Conservation (phyloP, 805 yeast species). For the Ogataea corticis region DNA sequence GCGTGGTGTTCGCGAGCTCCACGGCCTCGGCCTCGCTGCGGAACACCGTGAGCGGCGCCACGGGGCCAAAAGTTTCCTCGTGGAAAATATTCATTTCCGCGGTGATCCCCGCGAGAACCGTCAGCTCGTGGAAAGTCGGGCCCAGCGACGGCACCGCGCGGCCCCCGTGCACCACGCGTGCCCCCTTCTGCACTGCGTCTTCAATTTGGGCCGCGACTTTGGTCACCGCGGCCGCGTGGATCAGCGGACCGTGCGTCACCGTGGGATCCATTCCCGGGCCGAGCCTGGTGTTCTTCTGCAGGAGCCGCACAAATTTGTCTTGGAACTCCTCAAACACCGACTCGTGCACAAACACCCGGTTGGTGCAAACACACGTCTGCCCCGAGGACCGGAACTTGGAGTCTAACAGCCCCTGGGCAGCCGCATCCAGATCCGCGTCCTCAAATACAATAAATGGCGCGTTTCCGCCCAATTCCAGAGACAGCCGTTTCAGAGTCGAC, state of each 20-base stretch:
- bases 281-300: constrained; percentile 44
- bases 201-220: constrained; percentile 60
- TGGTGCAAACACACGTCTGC: constrained; percentile 80
- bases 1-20: constrained; percentile 55
- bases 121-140: constrained; percentile 62
- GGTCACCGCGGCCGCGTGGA: constrained; percentile 54
- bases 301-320: constrained; percentile 43
- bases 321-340: constrained; percentile 60
- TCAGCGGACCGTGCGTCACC: constrained; percentile 73
- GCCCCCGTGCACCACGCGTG: constrained; percentile 61
- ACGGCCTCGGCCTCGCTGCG: constrained; percentile 55
- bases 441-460: constrained; percentile 76
- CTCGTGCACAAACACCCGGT: constrained; percentile 64
- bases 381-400: constrained; percentile 75
- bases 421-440: constrained; percentile 66
- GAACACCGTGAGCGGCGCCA: constrained; percentile 66
- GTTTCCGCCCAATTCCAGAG: constrained; percentile 79
- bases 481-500: constrained; percentile 63
- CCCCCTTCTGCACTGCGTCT: constrained; percentile 67
- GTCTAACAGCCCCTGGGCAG: constrained; percentile 59
- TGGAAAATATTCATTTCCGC: constrained; percentile 53
- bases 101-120: constrained; percentile 58
- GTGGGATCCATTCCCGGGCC: constrained; percentile 63
- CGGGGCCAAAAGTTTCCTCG: constrained; percentile 80
- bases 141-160: constrained; percentile 57